Evolutionary conservation across 108 stramenopile genomes (phyloP).

Genomic region (Discostella stelligeroides): DNA sequence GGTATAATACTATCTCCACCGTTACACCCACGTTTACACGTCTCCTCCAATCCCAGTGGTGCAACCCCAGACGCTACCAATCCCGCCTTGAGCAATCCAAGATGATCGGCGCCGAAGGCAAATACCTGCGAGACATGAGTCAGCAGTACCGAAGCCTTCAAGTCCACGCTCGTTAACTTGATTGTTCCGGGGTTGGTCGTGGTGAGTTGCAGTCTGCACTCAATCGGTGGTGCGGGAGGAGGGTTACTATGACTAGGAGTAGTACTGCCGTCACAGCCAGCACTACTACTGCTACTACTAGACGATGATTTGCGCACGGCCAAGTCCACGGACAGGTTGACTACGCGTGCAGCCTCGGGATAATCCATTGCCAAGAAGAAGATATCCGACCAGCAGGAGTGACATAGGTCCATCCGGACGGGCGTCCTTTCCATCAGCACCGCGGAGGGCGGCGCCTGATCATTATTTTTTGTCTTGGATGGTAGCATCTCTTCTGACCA

Average conservation of each 20-base stretch:
- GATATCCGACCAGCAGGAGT: slow-evolving; percentile 68
- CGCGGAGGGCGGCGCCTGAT: neutral
- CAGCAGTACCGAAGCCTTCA: slow-evolving; percentile 46
- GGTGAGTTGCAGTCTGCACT: slow-evolving; percentile 52
- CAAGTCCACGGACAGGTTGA: slow-evolving; percentile 63
- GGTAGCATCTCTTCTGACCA: slow-evolving; percentile 13
- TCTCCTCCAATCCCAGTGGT: slow-evolving; percentile 52
- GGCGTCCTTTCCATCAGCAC: slow-evolving; percentile 59
- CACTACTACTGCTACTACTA: neutral
- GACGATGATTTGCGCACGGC: slow-evolving; percentile 34
- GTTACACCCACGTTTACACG: neutral
- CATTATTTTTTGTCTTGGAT: neutral
- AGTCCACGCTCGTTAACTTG: slow-evolving; percentile 53
- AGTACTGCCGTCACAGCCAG: neutral
- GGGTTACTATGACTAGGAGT: neutral
- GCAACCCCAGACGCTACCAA: slow-evolving; percentile 65
- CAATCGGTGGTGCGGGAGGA: slow-evolving; percentile 62
- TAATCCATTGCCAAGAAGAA: slow-evolving; percentile 74
- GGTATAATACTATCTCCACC: slow-evolving; percentile 31
- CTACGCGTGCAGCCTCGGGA: slow-evolving; percentile 64
- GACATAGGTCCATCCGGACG: slow-evolving; percentile 68
- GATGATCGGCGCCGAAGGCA: slow-evolving; percentile 58
- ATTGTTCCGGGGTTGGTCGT: slow-evolving; percentile 43
- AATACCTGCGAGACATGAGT: slow-evolving; percentile 66
- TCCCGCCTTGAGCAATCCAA: slow-evolving; percentile 63